Evolutionary conservation across 805 yeast species (phyloP).

Genomic region (Nakazawaea siamensis): DNA sequence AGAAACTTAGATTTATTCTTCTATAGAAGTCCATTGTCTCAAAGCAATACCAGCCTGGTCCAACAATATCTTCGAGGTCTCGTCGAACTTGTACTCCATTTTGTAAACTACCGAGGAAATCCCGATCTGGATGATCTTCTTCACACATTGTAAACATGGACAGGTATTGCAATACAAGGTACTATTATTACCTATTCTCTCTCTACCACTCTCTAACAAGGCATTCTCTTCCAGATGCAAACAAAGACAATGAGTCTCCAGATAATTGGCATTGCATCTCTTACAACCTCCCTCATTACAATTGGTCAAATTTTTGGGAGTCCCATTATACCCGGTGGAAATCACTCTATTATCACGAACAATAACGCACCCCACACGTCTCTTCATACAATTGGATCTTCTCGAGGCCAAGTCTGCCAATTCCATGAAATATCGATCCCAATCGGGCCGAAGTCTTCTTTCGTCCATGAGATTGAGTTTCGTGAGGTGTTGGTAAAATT

Average conservation of each 20-base stretch:
- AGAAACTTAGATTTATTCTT: constrained; percentile 24
- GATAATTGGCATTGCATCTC: constrained; percentile 65
- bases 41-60: constrained; percentile 64
- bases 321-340: constrained; percentile 97
- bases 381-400: constrained; percentile 93
- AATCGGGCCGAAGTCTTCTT: constrained; percentile 72
- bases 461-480: constrained; percentile 37
- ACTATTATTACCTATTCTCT: constrained; percentile 57
- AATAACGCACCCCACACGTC: constrained; percentile 94
- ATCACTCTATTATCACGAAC: constrained; percentile 80
- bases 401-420: constrained; percentile 89
- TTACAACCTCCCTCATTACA: constrained; percentile 96
- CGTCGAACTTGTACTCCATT: constrained; percentile 89
- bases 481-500: constrained; percentile 30
- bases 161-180: constrained; percentile 91
- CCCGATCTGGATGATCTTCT: constrained; percentile 91
- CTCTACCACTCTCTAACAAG: constrained; percentile 86
- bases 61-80: constrained; percentile 60
- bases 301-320: constrained; percentile 80
- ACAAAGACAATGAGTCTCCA: constrained; percentile 75
- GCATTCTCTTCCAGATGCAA: constrained; percentile 98
- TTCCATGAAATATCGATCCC: constrained; percentile 96
- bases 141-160: constrained; percentile 93
- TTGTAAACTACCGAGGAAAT: constrained; percentile 88
- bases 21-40: constrained; percentile 25